Evolutionary conservation across 2,329 filamentous ascomycete species (phyloP).

Genomic region (Ophiosphaerella korrae): DNA sequence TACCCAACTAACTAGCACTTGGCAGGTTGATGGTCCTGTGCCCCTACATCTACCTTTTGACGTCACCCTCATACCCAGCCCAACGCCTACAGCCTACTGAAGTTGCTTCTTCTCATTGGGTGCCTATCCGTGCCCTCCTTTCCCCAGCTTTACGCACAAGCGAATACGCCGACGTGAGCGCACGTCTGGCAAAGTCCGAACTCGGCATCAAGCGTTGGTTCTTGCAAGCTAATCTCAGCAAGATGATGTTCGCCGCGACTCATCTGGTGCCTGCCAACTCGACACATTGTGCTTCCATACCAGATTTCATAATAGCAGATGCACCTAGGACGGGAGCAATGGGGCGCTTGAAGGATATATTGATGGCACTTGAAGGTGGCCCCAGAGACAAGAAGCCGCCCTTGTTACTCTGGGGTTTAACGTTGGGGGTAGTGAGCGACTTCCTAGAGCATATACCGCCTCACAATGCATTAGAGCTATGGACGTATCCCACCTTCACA

Average conservation of each 20-base stretch:
- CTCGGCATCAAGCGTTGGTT: slow-evolving; percentile 61
- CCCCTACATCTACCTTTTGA: slow-evolving; percentile 69
- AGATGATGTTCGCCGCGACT: slow-evolving; percentile 72
- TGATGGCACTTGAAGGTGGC: slow-evolving; percentile 27
- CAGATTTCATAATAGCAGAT: slow-evolving; percentile 52
- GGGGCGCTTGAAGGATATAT: slow-evolving; percentile 20
- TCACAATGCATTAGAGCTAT: slow-evolving; percentile 64
- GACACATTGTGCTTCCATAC: slow-evolving; percentile 60
- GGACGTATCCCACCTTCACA: slow-evolving; percentile 72
- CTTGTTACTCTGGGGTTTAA: slow-evolving; percentile 70
- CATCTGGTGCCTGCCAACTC: slow-evolving; percentile 66
- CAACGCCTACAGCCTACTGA: slow-evolving; percentile 70
- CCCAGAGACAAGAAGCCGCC: slow-evolving; percentile 50
- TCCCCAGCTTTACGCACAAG: slow-evolving; percentile 64
- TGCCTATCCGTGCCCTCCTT: slow-evolving; percentile 66
- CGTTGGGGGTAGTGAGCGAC: slow-evolving; percentile 69
- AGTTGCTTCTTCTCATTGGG: slow-evolving; percentile 72
- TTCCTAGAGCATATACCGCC: slow-evolving; percentile 71
- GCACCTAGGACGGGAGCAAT: slow-evolving; percentile 13
- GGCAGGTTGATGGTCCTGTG: slow-evolving; percentile 70
- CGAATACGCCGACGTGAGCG: slow-evolving; percentile 67
- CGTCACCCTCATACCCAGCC: slow-evolving; percentile 59
- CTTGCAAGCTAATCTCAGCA: slow-evolving; percentile 63
- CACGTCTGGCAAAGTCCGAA: slow-evolving; percentile 63
- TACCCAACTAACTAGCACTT: slow-evolving; percentile 4